These are phyloP conservation scores for Brettanomyces sp. DNA, from an alignment of 805 yeast species.

Conservation along the genomic window DNA sequence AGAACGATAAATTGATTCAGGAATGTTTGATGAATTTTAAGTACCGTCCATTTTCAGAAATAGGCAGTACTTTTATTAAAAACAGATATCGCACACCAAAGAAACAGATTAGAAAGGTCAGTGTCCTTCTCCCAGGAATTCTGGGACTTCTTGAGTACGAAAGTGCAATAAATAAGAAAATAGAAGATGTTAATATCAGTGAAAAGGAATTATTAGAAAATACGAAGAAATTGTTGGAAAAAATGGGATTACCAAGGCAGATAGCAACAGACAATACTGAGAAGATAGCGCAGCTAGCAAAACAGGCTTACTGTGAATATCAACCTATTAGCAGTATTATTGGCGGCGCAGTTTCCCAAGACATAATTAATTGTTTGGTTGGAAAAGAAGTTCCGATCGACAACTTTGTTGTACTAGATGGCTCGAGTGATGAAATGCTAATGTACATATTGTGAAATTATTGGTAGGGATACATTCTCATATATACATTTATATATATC, in stretches of 20 bases:
- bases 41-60: slow-evolving; percentile 28
- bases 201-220: slow-evolving; percentile 20
- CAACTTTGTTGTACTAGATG: slow-evolving; percentile 73
- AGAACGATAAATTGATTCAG: slow-evolving; percentile 28
- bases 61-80: slow-evolving; percentile 3
- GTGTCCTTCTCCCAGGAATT: slow-evolving; percentile 50
- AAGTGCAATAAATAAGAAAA: slow-evolving; percentile 15
- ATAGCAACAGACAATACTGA: slow-evolving; percentile 27
- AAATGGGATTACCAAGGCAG: slow-evolving; percentile 37
- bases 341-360: slow-evolving; percentile 89
- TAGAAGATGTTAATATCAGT: slow-evolving; percentile 15
- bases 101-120: slow-evolving; percentile 36
- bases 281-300: slow-evolving; percentile 30
- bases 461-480: too few species aligned
- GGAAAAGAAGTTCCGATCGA: slow-evolving; percentile 73
- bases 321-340: slow-evolving; percentile 79
- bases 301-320: slow-evolving; percentile 54
- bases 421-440: slow-evolving; percentile 64
- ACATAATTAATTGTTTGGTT: slow-evolving; percentile 73
- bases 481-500: too few species aligned
- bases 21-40: slow-evolving; percentile 27
- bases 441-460: slow-evolving; percentile 36
- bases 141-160: slow-evolving; percentile 45
- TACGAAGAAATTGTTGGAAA: slow-evolving; percentile 24
- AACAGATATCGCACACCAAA: slow-evolving; percentile 11